Evolutionary conservation across 495 filamentous ascomycete species (phyloP).

Genomic region (Penicillium manginii): DNA sequence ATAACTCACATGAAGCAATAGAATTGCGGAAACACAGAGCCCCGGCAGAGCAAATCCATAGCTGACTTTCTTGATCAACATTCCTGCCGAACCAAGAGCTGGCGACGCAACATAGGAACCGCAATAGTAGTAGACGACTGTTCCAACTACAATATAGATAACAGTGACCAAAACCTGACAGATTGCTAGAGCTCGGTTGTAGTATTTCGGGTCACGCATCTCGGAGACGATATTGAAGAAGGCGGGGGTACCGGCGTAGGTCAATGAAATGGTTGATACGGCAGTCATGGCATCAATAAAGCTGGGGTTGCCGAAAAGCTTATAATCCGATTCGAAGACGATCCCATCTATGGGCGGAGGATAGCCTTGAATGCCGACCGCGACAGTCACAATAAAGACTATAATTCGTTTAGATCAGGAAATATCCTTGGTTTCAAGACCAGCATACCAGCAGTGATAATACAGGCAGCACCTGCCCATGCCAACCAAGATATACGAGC

Average conservation of each 20-base stretch:
- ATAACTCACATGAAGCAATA: constrained; percentile 40
- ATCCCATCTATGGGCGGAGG: constrained; percentile 32
- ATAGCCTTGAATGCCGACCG: constrained; percentile 57
- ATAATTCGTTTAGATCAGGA: constrained; percentile 29
- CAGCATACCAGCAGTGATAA: constrained; percentile 38
- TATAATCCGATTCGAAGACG: constrained; percentile 33
- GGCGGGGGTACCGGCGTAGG: constrained; percentile 61
- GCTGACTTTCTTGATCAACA: constrained; percentile 64
- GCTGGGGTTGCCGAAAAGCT: constrained; percentile 29
- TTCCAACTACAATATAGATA: constrained; percentile 68
- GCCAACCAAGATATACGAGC: constrained; percentile 41
- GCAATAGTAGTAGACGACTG: constrained; percentile 70
- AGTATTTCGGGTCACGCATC: constrained; percentile 70
- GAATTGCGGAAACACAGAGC: constrained; percentile 33
- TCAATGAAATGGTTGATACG: constrained; percentile 69
- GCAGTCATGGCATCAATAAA: constrained; percentile 56
- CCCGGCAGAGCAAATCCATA: constrained; percentile 75
- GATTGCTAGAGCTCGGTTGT: constrained; percentile 56
- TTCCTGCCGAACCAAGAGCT: constrained; percentile 66
- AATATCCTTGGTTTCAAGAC: background rate
- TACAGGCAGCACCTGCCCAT: constrained; percentile 39
- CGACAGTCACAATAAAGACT: constrained; percentile 71
- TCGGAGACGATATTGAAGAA: constrained; percentile 76
- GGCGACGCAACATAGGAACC: constrained; percentile 68
- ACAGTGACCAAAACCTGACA: constrained; percentile 51